phyloP scores from a whole-genome alignment of 768 basidiomycete genomes.

The Paxillus involutus region DNA sequence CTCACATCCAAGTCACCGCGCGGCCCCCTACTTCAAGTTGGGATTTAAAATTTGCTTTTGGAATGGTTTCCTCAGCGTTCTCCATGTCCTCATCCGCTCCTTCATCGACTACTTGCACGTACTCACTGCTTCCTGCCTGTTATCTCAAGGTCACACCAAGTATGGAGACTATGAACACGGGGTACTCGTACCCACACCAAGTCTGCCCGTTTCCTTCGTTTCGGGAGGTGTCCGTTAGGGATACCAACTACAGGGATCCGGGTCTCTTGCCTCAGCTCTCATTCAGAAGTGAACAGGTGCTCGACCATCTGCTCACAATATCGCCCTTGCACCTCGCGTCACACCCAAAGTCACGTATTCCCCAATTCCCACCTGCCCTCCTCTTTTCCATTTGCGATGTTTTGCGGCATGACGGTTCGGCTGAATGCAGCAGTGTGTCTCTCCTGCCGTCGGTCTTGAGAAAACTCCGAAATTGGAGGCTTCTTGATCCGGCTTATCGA shows the following conservation, averaged over 20 bases:
- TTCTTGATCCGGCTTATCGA: constrained; percentile 18
- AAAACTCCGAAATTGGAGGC: constrained; percentile 24
- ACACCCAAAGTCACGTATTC: neutral
- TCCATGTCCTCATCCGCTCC: neutral
- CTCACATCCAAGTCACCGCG: neutral
- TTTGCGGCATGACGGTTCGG: constrained; percentile 3
- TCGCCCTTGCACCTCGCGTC: constrained; percentile 11
- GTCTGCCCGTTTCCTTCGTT: neutral
- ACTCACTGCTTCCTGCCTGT: neutral
- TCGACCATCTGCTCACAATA: constrained; percentile 16
- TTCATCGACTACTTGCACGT: constrained; percentile 3
- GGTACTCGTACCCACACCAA: constrained; percentile 7
- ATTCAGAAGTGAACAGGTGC: constrained; percentile 2
- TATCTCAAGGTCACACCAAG: constrained; percentile 11
- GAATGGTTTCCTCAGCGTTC: neutral
- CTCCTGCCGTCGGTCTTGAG: constrained; percentile 22
- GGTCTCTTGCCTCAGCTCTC: constrained; percentile 4
- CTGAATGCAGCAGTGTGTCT: neutral
- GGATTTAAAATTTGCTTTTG: neutral
- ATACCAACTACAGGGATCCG: neutral
- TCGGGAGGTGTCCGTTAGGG: constrained; percentile 3
- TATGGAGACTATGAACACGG: constrained; percentile 20
- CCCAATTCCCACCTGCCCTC: constrained; percentile 13
- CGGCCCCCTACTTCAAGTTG: neutral
- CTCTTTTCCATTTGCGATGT: constrained; percentile 24